Evolutionary conservation across 441 rosid genomes (phyloP).

Genomic region (Populus hybrid): DNA sequence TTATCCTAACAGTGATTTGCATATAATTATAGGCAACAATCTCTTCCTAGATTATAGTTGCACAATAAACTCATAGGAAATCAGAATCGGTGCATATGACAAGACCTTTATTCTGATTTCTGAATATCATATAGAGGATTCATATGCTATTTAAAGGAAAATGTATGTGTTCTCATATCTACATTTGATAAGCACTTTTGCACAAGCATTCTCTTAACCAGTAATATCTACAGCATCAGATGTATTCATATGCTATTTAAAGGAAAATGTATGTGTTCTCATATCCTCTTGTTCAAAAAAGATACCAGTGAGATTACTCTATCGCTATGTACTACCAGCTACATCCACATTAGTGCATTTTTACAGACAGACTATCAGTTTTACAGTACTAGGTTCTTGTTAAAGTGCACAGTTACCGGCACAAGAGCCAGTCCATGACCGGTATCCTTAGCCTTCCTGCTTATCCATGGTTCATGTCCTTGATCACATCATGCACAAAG

Average conservation of each 20-base stretch:
- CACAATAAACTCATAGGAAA: constrained; percentile 7
- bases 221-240: not conserved
- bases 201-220: not conserved
- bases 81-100: not conserved
- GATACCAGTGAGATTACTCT: not conserved
- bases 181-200: not conserved
- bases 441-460: not conserved
- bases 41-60: constrained; percentile 1
- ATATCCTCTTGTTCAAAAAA: constrained; percentile 2
- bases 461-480: constrained; percentile 13
- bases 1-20: constrained; percentile 7
- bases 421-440: not conserved
- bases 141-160: not conserved
- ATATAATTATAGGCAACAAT: constrained; percentile 7
- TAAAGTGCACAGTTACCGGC: constrained; percentile 11
- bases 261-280: not conserved
- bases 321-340: not conserved
- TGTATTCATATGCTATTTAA: not conserved
- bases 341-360: not conserved
- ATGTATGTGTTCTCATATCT: not conserved
- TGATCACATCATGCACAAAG: constrained; percentile 13
- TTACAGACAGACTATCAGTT: not conserved
- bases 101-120: not conserved
- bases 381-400: not conserved
- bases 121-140: not conserved